Base-by-base conservation (phyloP, 2,329 filamentous ascomycete genomes). In the Incumbomyces delicatus region DNA sequence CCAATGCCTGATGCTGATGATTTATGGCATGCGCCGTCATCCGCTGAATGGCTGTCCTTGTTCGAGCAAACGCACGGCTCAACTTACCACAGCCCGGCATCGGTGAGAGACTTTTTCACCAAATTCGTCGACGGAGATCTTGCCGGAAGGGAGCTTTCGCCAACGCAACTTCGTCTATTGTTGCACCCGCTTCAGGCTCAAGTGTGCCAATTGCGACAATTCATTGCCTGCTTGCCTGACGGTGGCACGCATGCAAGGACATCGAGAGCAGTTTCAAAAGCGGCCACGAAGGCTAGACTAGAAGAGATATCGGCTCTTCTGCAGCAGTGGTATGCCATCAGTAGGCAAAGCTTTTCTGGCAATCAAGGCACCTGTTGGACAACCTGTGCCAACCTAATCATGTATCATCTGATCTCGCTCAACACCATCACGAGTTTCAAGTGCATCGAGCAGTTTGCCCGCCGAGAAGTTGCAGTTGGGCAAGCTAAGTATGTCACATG, bases 361-460 rank as follows among this genome's bases (percentile, higher is more conserved):
- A 45, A 80, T 56, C 72, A 75, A 1, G 63, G 66, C 2, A 55
- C 52, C 40, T 83, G 80, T 52, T 64, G 74, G 13, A 69, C 80
- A 52, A 83, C 77, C 58, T 75, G 75, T 56, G 79, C 77, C 52
- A 84, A 81, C 57, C 63, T 86, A 35, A 74, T 83, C 36, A 73
- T 86, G 50, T 85, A 82, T 61, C 82, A 87, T 56, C 71, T 86
- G 35, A 79, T 86, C 58, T 80, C 75, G 41, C 71, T 87, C 49
- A 85, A 85, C 55, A 75, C 78, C 7, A 74, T 83, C 22, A 81
- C 80, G 13, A 78, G 78, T 62, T 83, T 85, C 58, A 71, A 76
- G 2, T 77, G 81, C 54, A 77, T 85, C 38, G 82, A 86, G 64
- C 71, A 74, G 2, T 67, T 85, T 8, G 81, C 81, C 2, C 73